Base-by-base conservation (phyloP, 176 grass and related monocot genomes). In the Oryza brachyantha region DNA sequence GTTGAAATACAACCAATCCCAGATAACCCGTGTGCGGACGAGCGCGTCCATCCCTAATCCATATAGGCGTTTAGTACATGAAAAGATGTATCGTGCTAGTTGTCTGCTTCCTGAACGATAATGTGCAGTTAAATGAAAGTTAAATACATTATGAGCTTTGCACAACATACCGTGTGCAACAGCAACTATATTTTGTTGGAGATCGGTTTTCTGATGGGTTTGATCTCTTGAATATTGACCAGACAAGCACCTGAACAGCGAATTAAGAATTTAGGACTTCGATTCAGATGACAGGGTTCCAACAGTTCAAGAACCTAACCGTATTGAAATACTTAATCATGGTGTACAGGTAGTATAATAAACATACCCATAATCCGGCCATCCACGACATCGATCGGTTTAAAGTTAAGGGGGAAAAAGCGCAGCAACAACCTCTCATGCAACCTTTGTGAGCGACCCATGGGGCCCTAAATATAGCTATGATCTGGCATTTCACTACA, bases 371-470 rank as follows among this genome's bases (percentile, higher is more conserved):
- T 82, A 42, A 36, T 66, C 38, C n/a, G n/a, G n/a, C n/a, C 69
- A n/a, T 81, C 60, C 39, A 63, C 25, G 52, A 50, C 31, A 37
- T 55, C 34, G 5, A 66, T 37, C 28, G 26, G 38, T 78, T 67
- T 48, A 41, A 68, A 25, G 32, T 67, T 48, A 41, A 68, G 19
- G 32, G 26, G 12, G 0, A n/a, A 45, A 59, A 48, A 10, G 25
- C 19, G 31, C 38, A 25, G 17, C 52, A 88, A 75, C 81, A 2
- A 84, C 69, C 39, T 35, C 22, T 14, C 39, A 74, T 74, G 62
- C 61, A 62, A 13, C 70, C 62, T 60, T 59, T 61, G 70, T 68
- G 63, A 68, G 29, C 29, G 24, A 60, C n/a, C 52, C 12, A 61
- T 19, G 59, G 66, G 4, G 22, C 28, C 8, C 45, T 61, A 22